phyloP scores from a whole-genome alignment of 768 basidiomycete genomes.

The Lyophyllum atratum region DNA sequence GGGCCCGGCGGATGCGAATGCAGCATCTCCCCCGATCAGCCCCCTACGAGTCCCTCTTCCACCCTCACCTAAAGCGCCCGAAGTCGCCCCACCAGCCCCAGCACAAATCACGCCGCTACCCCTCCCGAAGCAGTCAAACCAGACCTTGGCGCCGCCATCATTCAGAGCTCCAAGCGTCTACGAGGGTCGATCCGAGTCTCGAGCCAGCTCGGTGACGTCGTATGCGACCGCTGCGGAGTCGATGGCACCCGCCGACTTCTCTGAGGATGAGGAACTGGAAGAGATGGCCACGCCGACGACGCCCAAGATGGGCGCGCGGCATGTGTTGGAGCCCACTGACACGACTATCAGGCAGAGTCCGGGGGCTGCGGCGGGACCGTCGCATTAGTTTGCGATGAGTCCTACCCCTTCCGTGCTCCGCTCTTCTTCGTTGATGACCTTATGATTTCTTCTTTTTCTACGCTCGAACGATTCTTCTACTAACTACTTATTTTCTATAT shows the following conservation, averaged over 20 bases:
- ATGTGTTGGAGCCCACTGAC: slow-evolving; percentile 8
- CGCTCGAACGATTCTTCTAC: neutral
- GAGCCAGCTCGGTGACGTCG: slow-evolving; percentile 29
- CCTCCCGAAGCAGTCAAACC: slow-evolving; percentile 6
- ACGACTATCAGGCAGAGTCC: slow-evolving; percentile 1
- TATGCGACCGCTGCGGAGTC: slow-evolving; percentile 37
- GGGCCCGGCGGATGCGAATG: neutral
- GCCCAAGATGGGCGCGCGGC: slow-evolving; percentile 8
- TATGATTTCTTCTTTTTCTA: neutral
- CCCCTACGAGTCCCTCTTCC: slow-evolving; percentile 17
- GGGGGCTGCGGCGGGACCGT: neutral
- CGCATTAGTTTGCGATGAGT: neutral
- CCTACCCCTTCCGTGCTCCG: neutral
- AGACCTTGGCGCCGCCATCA: slow-evolving; percentile 3
- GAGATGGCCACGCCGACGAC: slow-evolving; percentile 12
- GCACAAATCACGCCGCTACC: neutral
- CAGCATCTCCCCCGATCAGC: neutral
- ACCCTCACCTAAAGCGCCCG: neutral
- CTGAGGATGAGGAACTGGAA: slow-evolving; percentile 7
- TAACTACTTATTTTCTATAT: neutral
- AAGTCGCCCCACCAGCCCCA: neutral
- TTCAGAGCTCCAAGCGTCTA: slow-evolving; percentile 12
- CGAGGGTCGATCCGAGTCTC: slow-evolving; percentile 11
- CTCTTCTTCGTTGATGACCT: neutral
- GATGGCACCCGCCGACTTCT: slow-evolving; percentile 13